phyloP scores from a whole-genome alignment of 2,329 filamentous ascomycete genomes.

The Sporothrix inflata region DNA sequence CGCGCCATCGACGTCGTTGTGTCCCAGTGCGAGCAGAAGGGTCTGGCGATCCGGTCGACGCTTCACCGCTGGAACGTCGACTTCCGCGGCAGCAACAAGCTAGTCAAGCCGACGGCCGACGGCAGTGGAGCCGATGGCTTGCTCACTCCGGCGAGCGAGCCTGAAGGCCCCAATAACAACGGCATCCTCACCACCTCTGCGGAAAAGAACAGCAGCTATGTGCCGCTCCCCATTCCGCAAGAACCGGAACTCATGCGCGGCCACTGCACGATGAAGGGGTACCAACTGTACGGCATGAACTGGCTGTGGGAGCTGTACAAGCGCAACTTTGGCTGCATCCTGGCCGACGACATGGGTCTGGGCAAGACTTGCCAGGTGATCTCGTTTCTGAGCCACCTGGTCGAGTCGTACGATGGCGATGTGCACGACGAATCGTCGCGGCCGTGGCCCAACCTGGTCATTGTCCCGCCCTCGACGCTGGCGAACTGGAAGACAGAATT shows the following conservation, averaged over 20 bases:
- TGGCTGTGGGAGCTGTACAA: conserved; percentile 87
- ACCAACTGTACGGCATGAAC: conserved; percentile 91
- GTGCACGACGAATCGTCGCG: conserved; percentile 39
- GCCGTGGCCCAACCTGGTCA: conserved; percentile 75
- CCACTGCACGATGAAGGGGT: conserved; percentile 81
- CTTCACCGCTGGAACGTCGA: conserved; percentile 56
- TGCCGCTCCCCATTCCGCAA: conserved; percentile 51
- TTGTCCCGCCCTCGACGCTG: conserved; percentile 90
- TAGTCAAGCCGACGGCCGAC: conserved; percentile 40
- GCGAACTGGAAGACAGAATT: conserved; percentile 97
- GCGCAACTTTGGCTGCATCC: conserved; percentile 79
- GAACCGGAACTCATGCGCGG: conserved; percentile 80
- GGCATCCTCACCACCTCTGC: conserved; percentile 15
- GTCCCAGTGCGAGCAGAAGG: conserved; percentile 71
- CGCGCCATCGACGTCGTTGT: conserved; percentile 84
- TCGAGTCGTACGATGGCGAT: conserved; percentile 58
- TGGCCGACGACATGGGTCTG: conserved; percentile 96
- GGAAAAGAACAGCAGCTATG: conserved; percentile 36
- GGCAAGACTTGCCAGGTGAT: conserved; percentile 98
- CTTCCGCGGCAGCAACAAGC: conserved; percentile 46
- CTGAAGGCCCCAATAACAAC: conserved; percentile 30
- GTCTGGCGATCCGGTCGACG: conserved; percentile 56
- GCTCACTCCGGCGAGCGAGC: conserved; percentile 43
- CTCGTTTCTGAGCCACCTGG: conserved; percentile 81
- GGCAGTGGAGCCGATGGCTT: conserved; percentile 1